Evolutionary conservation across 768 basidiomycete species (phyloP).

Genomic region (Mycena venus): DNA sequence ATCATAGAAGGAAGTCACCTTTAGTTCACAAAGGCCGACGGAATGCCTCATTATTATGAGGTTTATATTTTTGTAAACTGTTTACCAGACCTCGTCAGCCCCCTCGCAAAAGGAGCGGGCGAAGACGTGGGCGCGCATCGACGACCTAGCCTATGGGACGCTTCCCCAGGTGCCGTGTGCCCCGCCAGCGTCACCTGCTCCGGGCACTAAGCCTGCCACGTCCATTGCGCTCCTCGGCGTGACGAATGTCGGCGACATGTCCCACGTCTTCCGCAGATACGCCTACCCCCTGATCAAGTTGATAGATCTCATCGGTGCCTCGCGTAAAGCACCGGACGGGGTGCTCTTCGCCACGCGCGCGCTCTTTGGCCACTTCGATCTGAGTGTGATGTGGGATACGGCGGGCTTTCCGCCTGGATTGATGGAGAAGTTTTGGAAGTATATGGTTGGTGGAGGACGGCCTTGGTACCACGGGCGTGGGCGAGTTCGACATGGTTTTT

Average conservation of each 20-base stretch:
- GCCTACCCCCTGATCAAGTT: constrained; percentile 20
- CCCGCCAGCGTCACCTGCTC: not conserved
- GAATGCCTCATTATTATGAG: constrained; percentile 11
- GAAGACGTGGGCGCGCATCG: constrained; percentile 60
- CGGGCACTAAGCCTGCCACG: not conserved
- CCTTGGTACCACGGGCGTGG: no score
- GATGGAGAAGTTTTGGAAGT: constrained; percentile 24
- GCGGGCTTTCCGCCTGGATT: not conserved
- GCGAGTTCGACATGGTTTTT: no score
- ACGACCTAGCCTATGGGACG: constrained; percentile 57
- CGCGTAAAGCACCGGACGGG: constrained; percentile 17
- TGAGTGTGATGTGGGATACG: constrained; percentile 23
- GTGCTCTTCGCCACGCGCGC: constrained; percentile 6
- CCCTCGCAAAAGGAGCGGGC: constrained; percentile 11
- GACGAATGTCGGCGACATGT: constrained; percentile 15
- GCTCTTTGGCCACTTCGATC: not conserved
- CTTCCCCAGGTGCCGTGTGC: constrained; percentile 6
- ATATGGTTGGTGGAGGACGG: constrained; percentile 8
- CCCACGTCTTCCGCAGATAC: not conserved
- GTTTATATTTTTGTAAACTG: no score
- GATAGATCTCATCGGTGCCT: constrained; percentile 4
- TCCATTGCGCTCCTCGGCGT: constrained; percentile 26
- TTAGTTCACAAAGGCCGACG: no score
- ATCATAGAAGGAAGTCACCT: no score
- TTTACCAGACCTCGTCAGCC: no score